Percentiles rank a stretch among this genome's conserved stretches.
These are phyloP conservation scores for Peronospora belbahrii DNA, from an alignment of 352 stramenopile genomes.

Conservation along the genomic window DNA sequence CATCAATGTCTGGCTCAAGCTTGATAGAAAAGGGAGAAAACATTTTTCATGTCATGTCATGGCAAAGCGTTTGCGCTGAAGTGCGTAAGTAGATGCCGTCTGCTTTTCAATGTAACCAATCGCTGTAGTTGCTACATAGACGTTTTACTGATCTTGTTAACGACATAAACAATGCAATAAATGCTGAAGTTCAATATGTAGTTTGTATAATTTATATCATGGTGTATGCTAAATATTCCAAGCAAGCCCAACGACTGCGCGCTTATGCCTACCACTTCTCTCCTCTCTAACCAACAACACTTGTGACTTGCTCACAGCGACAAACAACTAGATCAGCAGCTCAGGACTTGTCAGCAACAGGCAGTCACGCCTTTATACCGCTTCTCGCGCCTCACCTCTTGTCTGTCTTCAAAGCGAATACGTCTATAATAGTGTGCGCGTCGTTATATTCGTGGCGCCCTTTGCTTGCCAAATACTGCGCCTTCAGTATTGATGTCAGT, in stretches of 20 bases:
- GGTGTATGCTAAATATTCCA: constrained; percentile 27
- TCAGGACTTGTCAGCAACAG: not conserved
- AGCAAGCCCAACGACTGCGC: constrained; percentile 6
- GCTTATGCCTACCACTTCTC: not conserved
- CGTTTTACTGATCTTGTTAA: no score
- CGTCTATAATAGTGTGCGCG: not conserved
- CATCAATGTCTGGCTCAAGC: not conserved
- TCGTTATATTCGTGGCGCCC: not conserved
- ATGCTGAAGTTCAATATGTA: constrained; percentile 4
- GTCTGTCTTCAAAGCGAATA: not conserved
- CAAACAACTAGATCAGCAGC: not conserved
- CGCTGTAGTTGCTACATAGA: not conserved
- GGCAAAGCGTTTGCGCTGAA: constrained; percentile 9
- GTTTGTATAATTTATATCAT: constrained; percentile 32
- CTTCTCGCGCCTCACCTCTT: constrained; percentile 1
- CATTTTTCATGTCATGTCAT: constrained; percentile 14
- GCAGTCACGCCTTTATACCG: not conserved
- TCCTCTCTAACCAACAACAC: constrained; percentile 14
- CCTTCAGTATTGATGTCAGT: no score
- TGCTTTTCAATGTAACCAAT: no score
- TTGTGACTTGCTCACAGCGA: not conserved
- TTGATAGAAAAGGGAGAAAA: constrained; percentile 2
- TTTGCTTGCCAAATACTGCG: not conserved
- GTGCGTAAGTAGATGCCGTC: no score
- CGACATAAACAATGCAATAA: not conserved